Base-by-base conservation (phyloP, 129 eudicot genomes). In the Ambrosia trifida region DNA sequence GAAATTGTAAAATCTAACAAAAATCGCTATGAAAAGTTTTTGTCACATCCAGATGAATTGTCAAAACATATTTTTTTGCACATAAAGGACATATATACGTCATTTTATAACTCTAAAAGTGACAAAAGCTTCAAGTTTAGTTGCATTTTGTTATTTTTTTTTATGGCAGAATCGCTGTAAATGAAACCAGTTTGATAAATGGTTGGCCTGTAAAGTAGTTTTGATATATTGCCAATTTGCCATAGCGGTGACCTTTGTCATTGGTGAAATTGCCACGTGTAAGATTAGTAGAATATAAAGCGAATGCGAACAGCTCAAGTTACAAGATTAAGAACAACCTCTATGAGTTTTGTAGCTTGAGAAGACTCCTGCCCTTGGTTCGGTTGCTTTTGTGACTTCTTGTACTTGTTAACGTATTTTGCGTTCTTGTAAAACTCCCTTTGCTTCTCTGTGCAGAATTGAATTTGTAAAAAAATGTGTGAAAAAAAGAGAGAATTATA, bases 401-500 rank as follows among this genome's bases (percentile, higher is more conserved):
- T 90, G 77, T 82, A 94, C 85, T 94, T 90, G 80, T 28, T 66
- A 58, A 94, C 86, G 32, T 31, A 83, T 70, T 94, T 94, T 13
- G 98, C 98, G 66, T 91, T 91, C 74, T 79, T 86, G 78, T 86
- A 91, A 49, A 88, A 91, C 79, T 91, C 96, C 82, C 88, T 82
- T 60, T 85, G 85, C 91, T 89, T 92, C 81, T 92, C 96, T 94
- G 83, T 24, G 56, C 13, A 69, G 10, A 2, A 62, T 30, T 17
- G 8, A 56, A 54, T 38, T 64, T 4, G 45, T 52, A 12, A 2
- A 20, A 69, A 13, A 24, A 20, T 18, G 32, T 24, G 59, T 17
- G 12, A 46, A 19, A n/a, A n/a, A n/a, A n/a, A n/a, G n/a, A n/a
- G n/a, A n/a, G n/a, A n/a, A n/a, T n/a, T n/a, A n/a, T n/a, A n/a